These are phyloP conservation scores for Globisporangium cylindrosporum DNA, from an alignment of 352 stramenopile species.

Conservation along the genomic window DNA sequence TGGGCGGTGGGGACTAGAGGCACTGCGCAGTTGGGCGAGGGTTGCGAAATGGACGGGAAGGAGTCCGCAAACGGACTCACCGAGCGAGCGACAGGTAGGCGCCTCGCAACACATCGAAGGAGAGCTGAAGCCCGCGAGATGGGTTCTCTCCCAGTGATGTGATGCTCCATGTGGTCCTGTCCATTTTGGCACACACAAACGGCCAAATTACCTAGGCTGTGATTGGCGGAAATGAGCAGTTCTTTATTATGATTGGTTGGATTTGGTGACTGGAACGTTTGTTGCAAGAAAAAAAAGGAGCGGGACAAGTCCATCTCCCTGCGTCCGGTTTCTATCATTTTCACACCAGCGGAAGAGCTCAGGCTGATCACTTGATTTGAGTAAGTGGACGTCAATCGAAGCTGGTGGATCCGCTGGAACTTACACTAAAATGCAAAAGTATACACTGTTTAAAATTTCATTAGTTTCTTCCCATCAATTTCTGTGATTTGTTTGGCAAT, in stretches of 20 bases:
- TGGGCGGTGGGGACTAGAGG: not conserved
- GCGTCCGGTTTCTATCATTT: not conserved
- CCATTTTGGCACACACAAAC: not conserved
- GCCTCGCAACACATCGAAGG: not conserved
- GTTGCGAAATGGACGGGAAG: constrained; percentile 3
- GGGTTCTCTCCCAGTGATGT: constrained; percentile 6
- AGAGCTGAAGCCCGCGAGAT: constrained; percentile 2
- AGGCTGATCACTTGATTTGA: not conserved
- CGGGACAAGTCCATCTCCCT: not conserved
- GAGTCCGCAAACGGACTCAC: not conserved
- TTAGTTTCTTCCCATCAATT: not conserved
- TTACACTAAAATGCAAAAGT: not conserved
- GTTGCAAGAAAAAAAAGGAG: not conserved
- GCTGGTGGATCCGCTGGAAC: not conserved
- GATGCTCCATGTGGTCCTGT: not conserved
- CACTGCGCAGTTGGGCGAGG: not conserved
- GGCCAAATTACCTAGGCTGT: not conserved
- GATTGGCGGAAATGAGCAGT: not conserved
- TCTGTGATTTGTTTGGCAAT: not conserved
- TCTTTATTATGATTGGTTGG: constrained; percentile 5
- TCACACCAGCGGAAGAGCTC: constrained; percentile 2
- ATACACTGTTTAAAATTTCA: not conserved
- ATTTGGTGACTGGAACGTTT: not conserved
- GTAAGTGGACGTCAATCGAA: not conserved
- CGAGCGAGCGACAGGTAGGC: not conserved